Base-by-base conservation (phyloP, 805 yeast species). In the Yamadazyma takamatsuzukensis region DNA sequence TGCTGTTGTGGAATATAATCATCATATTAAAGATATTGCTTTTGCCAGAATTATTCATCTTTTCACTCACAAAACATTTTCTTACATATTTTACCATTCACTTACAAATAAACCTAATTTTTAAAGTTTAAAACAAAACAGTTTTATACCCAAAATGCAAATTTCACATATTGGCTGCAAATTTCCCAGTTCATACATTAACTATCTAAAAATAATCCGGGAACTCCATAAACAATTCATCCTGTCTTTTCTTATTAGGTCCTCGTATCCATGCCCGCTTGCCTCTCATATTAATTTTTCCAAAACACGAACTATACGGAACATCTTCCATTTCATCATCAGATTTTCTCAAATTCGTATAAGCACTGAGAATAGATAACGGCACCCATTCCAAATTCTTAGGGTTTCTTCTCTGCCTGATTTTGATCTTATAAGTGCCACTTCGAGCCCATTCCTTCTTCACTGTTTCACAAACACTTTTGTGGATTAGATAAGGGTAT, bases 241-340 rank as follows among this genome's bases (percentile, higher is more conserved):
- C 14, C 23, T 10, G 23, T 30, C 35, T 37, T 28, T 27, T 41
- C 17, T 40, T 46, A 25, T 40, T 49, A 3, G 48, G 44, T 12
- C 43, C 38, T 22, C 70, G 47, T 3, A 48, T 41, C 70, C 70
- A 64, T 5, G 70, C 70, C 15, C 64, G 39, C 25, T 56, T 58
- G 21, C 40, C 45, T 32, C 70, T 45, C 70, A 64, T 64, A 39
- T 61, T 63, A 23, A 64, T 55, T 26, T 50, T 54, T 5, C 70
- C 70, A 37, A 64, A 63, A 38, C 69, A 61, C 2, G 64, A 59
- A 10, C 41, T 36, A 11, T 24, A 26, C 2, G 70, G 68, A 9
- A 59, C 46, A 17, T 41, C 37, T 25, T 49, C 53, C 18, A 44
- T 49, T 33, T 16, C 31, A 16, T 24, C 34, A 26, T 38, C 27